phyloP scores from a whole-genome alignment of 352 stramenopile genomes.

The Globisporangium okanoganense region DNA sequence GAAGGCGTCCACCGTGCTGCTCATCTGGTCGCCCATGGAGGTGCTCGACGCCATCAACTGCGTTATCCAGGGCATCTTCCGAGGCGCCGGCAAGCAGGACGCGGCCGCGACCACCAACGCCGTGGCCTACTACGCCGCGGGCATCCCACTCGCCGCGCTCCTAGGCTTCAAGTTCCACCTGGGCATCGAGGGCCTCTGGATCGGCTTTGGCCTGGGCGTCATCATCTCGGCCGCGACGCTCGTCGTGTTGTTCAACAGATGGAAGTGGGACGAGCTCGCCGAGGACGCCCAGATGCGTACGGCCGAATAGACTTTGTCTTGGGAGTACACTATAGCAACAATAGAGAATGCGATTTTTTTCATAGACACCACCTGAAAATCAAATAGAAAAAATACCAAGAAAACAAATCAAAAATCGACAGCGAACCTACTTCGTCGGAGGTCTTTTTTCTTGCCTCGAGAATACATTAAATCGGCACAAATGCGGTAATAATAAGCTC shows the following conservation, averaged over 20 bases:
- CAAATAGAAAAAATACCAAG: neutral
- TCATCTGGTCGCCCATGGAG: constrained; percentile 29
- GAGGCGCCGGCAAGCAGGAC: constrained; percentile 28
- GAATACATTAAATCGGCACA: too few species aligned
- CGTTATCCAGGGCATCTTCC: constrained; percentile 31
- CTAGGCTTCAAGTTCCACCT: constrained; percentile 45
- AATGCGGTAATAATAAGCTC: too few species aligned
- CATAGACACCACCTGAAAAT: too few species aligned
- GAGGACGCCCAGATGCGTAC: constrained; percentile 33
- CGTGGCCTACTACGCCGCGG: constrained; percentile 72
- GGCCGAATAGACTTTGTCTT: constrained; percentile 17
- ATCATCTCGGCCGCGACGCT: constrained; percentile 20
- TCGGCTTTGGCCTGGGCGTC: constrained; percentile 47
- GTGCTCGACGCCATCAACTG: constrained; percentile 35
- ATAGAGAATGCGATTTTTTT: too few species aligned
- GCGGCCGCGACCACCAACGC: constrained; percentile 31
- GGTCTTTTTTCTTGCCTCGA: neutral
- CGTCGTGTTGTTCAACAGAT: constrained; percentile 5
- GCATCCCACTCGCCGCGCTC: constrained; percentile 58
- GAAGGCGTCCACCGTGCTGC: constrained; percentile 20
- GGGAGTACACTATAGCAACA: neutral
- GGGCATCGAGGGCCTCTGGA: constrained; percentile 55
- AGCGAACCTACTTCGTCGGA: neutral
- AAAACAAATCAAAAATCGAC: neutral
- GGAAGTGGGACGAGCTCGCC: constrained; percentile 30